Base-by-base conservation (phyloP, 2,329 filamentous ascomycete species). In the Pseudomassariella vexata region DNA sequence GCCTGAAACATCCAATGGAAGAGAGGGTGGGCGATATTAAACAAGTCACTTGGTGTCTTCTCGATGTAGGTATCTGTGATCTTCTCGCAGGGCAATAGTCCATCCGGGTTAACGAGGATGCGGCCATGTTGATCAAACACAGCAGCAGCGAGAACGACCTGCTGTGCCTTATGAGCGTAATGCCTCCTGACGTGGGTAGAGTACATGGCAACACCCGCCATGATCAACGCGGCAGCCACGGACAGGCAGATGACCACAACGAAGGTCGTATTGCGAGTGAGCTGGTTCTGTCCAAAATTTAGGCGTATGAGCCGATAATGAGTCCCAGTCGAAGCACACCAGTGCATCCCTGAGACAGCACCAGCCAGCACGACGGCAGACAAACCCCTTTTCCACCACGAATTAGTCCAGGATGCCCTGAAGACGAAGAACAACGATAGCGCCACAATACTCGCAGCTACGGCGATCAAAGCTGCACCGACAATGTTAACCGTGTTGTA, bases 1-100 rank as follows among this genome's bases (percentile, higher is more conserved):
- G 86, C 84, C 35, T 84, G 76, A 51, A 85, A 94, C 48, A 92
- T 81, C 88, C 88, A 94, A 30, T 88, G 77, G 56, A 92, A 94
- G 2, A 89, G 76, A 0, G 84, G 76, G 50, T 94, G 86, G 1
- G 76, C 74, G 16, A 79, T 78, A 35, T 78, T 79, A 48, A 95
- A 89, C 10, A 80, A 75, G 38, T 94, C 85, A 38, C 80, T 76
- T 32, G 81, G 75, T 18, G 76, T 78, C 52, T 70, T 74, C 53
- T 83, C 79, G 23, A 85, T 59, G 52, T 86, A 87, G 10, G 79
- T 79, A 53, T 82, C 81, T 1, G 86, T 92, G 39, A 95, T 85
- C 45, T 88, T 85, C 37, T 81, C 73, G 25, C 70, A 80, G 4
- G 83, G 84, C 9, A 87, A 56, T 12, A 79, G 61, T 7, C 84